Percentiles rank a stretch among this genome's conserved stretches.
phyloP scores from a whole-genome alignment of 305 asterid species.

The Caryopteris hybrid region DNA sequence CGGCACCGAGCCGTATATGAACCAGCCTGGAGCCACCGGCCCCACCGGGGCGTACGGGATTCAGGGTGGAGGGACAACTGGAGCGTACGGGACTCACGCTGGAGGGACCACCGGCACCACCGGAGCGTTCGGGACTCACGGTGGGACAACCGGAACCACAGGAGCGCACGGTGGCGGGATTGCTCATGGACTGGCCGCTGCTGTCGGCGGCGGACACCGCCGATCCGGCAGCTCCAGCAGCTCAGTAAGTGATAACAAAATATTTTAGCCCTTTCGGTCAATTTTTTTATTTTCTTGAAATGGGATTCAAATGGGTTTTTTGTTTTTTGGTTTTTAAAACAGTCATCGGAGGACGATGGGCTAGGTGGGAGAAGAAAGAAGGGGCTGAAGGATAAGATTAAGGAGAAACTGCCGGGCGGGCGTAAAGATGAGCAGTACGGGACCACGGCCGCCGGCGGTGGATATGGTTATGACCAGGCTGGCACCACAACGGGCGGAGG shows the following conservation, averaged over 20 bases:
- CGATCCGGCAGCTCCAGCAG: conserved; percentile 45
- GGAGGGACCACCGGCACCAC: not conserved
- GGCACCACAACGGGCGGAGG: too few species aligned
- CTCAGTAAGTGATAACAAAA: conserved; percentile 34
- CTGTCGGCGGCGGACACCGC: too few species aligned
- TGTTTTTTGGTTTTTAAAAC: not conserved
- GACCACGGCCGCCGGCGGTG: too few species aligned
- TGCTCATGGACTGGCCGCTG: too few species aligned
- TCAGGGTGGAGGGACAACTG: not conserved
- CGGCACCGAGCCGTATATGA: not conserved
- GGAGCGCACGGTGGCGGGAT: too few species aligned
- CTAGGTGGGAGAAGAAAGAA: conserved; percentile 48
- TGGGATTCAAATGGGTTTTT: not conserved
- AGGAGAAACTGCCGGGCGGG: conserved; percentile 37
- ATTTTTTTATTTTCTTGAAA: too few species aligned
- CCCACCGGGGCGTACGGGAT: conserved; percentile 3
- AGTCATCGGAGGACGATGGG: conserved; percentile 49
- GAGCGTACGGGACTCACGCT: not conserved
- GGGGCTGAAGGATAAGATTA: conserved; percentile 29
- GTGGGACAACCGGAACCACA: too few species aligned
- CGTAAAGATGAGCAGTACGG: not conserved
- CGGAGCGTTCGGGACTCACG: too few species aligned
- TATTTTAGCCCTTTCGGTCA: too few species aligned
- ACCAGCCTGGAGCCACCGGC: not conserved
- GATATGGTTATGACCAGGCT: not conserved